phyloP scores from a whole-genome alignment of 2,329 filamentous ascomycete genomes.

The Calycina herbarum region DNA sequence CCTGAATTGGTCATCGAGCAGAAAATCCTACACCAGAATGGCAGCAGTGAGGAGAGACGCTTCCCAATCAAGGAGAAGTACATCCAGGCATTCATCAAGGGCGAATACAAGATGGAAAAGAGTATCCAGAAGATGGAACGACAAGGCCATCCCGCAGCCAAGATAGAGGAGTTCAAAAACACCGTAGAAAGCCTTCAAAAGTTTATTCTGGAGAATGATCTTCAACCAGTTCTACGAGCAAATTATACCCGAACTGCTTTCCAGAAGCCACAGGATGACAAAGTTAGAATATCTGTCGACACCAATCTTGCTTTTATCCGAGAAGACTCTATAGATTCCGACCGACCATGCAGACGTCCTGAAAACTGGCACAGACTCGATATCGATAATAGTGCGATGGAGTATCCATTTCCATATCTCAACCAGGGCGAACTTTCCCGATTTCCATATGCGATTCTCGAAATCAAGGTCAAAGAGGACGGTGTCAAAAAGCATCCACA shows the following conservation, averaged over 20 bases:
- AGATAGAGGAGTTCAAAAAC: slow-evolving; percentile 67
- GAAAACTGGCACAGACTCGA: slow-evolving; percentile 88
- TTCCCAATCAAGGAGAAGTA: slow-evolving; percentile 95
- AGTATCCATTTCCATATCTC: slow-evolving; percentile 83
- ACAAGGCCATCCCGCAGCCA: slow-evolving; percentile 64
- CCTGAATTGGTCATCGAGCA: slow-evolving; percentile 86
- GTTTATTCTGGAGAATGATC: slow-evolving; percentile 73
- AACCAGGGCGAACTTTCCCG: slow-evolving; percentile 87
- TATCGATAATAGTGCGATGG: slow-evolving; percentile 79
- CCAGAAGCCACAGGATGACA: slow-evolving; percentile 90
- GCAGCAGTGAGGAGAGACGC: slow-evolving; percentile 74
- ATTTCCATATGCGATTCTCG: slow-evolving; percentile 87
- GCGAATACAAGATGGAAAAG: slow-evolving; percentile 91
- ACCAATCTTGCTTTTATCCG: slow-evolving; percentile 87
- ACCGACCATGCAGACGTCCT: slow-evolving; percentile 86
- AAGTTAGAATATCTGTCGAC: slow-evolving; percentile 88
- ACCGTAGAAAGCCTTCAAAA: slow-evolving; percentile 76
- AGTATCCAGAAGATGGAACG: slow-evolving; percentile 82
- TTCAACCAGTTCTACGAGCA: slow-evolving; percentile 84
- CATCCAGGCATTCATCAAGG: slow-evolving; percentile 80
- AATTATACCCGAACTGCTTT: slow-evolving; percentile 95
- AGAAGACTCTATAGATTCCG: slow-evolving; percentile 72
- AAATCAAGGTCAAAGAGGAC: slow-evolving; percentile 82
- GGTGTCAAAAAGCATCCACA: slow-evolving; percentile 66
- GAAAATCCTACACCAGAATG: slow-evolving; percentile 77